These are phyloP conservation scores for Gremmenia infestans DNA, from an alignment of 2,329 filamentous ascomycete species.

Conservation along the genomic window DNA sequence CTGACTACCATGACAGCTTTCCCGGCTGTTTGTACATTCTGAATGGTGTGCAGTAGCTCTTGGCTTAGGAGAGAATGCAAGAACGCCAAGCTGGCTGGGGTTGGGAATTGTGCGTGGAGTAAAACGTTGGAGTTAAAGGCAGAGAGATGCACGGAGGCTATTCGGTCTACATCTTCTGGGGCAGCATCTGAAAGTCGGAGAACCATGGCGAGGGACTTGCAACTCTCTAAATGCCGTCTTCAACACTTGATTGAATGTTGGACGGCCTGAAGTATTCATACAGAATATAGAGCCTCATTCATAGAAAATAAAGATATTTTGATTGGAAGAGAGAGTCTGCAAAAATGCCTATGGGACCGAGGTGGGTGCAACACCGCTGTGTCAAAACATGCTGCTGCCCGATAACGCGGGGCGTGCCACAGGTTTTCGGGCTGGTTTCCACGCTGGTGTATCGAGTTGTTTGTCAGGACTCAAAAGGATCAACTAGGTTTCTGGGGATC, in stretches of 20 bases:
- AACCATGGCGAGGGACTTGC: slow-evolving; percentile 13
- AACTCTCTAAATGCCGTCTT: not conserved
- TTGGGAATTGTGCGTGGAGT: slow-evolving; percentile 27
- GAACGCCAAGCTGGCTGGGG: slow-evolving; percentile 10
- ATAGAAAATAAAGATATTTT: too few relatives aligned
- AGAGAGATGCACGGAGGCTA: slow-evolving; percentile 27
- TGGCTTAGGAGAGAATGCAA: slow-evolving; percentile 17
- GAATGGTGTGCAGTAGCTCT: slow-evolving; percentile 14
- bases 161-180: slow-evolving; percentile 18
- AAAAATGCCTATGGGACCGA: not conserved
- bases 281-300: not conserved
- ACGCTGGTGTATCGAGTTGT: too few relatives aligned
- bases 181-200: slow-evolving; percentile 18
- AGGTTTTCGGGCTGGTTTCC: too few relatives aligned
- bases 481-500: too few relatives aligned
- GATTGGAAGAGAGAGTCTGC: not conserved
- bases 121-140: slow-evolving; percentile 26
- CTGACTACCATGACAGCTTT: slow-evolving; percentile 22
- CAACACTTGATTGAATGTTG: not conserved
- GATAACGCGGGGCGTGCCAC: too few relatives aligned
- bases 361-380: not conserved
- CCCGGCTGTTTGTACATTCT: slow-evolving; percentile 4
- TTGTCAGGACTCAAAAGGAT: too few relatives aligned
- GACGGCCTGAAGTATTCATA: not conserved
- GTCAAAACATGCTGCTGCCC: too few relatives aligned